Evolutionary conservation across 495 filamentous ascomycete species (phyloP), one percentile per base, ranked within the genome.

Genomic region (Aspergillus avenaceus): DNA sequence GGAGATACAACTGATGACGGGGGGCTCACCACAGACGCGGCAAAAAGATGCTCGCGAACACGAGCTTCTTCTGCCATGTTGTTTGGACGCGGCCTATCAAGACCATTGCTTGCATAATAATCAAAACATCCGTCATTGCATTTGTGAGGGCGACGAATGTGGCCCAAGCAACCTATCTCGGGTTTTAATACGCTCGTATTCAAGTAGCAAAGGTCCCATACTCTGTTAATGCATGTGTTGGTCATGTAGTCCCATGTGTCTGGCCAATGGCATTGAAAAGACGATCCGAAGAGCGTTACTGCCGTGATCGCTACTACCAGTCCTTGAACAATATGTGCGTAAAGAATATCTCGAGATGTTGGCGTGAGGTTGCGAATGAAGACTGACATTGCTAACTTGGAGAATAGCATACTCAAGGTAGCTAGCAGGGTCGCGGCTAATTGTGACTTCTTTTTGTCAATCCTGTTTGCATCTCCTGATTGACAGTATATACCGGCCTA

Each of bases 241-340:
- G 50, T 34, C 49, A 49, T 46, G 22, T 64, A 60, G 41, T 65
- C 52, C 65, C 65, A 68, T 1, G 58, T 45, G 2, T 27, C 47
- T 12, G 60, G 54, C 19, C 54, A 8, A 1, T 48, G 36, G 43
- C 65, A 68, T 53, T 63, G 58, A 38, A 68, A 61, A 2, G 65
- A 55, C 41, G 48, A 49, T 1, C 55, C 62, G 36, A 63, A 51
- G 9, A 65, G 31, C 0, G 44, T 49, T 8, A 57, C 45, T 6
- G 55, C 26, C 4, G 51, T 51, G 58, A 54, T 57, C 9, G 41
- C 34, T 9, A 47, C 41, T 5, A 53, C 36, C 0, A 53, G 38
- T 1, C 28, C 47, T 41, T 56, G 49, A 12, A 60, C 50, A n/a
- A 52, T 19, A 13, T 41, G 37, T 6, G 56, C 64, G 29, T 61